A percentile compares a stretch with the other conserved stretches of the same genome.
phyloP scores from a whole-genome alignment of 106 monocot species.

The Acorus calamus region DNA sequence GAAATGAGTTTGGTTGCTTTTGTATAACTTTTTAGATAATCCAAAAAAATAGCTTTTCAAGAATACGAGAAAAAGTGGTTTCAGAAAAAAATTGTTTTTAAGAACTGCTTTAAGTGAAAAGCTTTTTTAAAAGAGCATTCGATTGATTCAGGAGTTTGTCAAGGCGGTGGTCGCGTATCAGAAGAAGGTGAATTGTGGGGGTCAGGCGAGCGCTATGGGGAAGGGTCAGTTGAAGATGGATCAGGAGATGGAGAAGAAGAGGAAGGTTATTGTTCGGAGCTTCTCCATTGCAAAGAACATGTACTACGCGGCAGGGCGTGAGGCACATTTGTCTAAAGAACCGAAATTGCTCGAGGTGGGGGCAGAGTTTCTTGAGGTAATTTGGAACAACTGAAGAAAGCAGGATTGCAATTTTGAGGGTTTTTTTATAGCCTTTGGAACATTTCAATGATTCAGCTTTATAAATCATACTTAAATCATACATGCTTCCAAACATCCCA shows the following conservation, averaged over 20 bases:
- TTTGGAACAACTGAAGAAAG: too few species aligned
- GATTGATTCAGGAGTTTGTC: constrained; percentile 52
- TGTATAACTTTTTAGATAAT: too few species aligned
- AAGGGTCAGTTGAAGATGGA: constrained; percentile 12
- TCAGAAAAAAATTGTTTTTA: not conserved
- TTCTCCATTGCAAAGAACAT: constrained; percentile 61
- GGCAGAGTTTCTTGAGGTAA: constrained; percentile 70
- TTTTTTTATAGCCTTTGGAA: too few species aligned
- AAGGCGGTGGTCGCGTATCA: constrained; percentile 75
- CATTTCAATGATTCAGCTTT: too few species aligned
- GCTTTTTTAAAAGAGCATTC: too few species aligned
- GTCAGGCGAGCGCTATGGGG: not conserved
- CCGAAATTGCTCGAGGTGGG: constrained; percentile 40
- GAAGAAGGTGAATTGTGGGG: constrained; percentile 45
- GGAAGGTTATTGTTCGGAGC: constrained; percentile 54
- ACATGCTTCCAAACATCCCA: too few species aligned
- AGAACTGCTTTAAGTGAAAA: too few species aligned
- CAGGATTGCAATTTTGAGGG: too few species aligned
- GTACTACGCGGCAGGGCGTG: constrained; percentile 20
- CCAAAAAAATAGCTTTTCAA: not conserved
- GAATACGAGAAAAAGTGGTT: not conserved
- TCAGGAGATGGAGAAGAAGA: constrained; percentile 64
- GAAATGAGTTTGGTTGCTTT: too few species aligned
- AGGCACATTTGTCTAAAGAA: constrained; percentile 15
- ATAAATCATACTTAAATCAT: too few species aligned